Evolutionary conservation across 1,139 yeast genomes (phyloP), one percentile per base, ranked within the genome.

Genomic region (Lodderomyces pseudojiufengensis): DNA sequence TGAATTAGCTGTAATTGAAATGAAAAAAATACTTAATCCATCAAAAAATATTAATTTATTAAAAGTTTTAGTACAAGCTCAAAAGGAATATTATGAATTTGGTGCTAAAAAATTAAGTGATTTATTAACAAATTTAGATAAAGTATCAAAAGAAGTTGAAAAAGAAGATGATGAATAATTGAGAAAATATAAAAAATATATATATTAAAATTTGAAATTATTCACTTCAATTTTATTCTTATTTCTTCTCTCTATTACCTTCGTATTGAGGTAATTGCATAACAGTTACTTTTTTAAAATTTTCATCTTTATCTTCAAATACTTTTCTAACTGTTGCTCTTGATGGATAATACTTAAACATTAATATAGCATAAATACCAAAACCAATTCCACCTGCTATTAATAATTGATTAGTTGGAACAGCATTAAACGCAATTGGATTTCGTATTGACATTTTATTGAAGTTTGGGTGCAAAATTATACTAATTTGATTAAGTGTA

Each of bases 11-110:
- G 92, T 82, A n/a, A 73, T 76, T 48, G 78, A 78, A 39, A 83
- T 84, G 92, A 79, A 81, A 57, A 76, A 71, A 44, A 65, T 84
- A 41, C 76, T 84, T 49, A 77, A 73, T 44, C 87, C 90, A 27
- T 66, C 79, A 10, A 83, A 80, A 55, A 67, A 79, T 37, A 68
- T 84, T 35, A 70, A 75, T 41, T 63, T 84, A 50, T 65, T 84
- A 46, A 80, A 79, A 51, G 63, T 80, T 11, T 76, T 82, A 50
- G 76, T 78, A 43, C 65, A 71, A 46, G 82, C 85, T 39, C 92
- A 83, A 61, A 66, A 77, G 51, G 80, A 79, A 40, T 83, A 76
- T 61, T 80, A 78, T 54, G 82, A 78, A 55, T 63, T 54, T 32
- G 55, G 55, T 29, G 59, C 68, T 24, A 61, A 63, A 52, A 63